These are phyloP conservation scores for Trichothecium roseum DNA, from an alignment of 2,329 filamentous ascomycete species.

Conservation along the genomic window DNA sequence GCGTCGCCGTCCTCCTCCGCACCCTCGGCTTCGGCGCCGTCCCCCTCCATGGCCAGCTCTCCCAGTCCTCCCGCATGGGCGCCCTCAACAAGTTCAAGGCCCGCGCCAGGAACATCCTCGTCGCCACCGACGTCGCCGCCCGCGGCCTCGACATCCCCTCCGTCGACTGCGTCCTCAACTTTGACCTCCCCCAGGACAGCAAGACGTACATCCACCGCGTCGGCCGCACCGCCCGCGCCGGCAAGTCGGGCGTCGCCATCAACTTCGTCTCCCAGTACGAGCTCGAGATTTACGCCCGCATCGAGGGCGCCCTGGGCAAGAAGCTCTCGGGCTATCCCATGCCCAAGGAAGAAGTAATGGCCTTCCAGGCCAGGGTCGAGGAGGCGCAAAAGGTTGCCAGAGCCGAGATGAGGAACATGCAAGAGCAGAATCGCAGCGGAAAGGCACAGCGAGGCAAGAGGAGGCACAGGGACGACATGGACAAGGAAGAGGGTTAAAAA, in stretches of 20 bases:
- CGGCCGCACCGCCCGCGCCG: conserved; percentile 77
- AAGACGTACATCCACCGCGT: conserved; percentile 91
- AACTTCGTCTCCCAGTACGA: conserved; percentile 83
- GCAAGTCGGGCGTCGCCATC: conserved; percentile 73
- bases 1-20: conserved; percentile 72
- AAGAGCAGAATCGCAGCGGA: conserved; percentile 53
- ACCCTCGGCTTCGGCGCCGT: conserved; percentile 83
- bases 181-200: conserved; percentile 71
- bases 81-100: conserved; percentile 85
- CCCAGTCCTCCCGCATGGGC: conserved; percentile 75
- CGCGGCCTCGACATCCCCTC: conserved; percentile 86
- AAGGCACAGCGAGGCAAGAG: conserved; percentile 32
- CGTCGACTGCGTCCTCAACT: conserved; percentile 83
- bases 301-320: conserved; percentile 73
- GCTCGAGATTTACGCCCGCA: conserved; percentile 67
- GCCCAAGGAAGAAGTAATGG: conserved; percentile 76
- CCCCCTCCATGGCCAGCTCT: conserved; percentile 85
- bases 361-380: conserved; percentile 65
- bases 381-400: conserved; percentile 76
- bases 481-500: conserved; percentile 58
- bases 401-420: conserved; percentile 69
- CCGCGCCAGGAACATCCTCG: conserved; percentile 71
- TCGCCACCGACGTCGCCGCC: conserved; percentile 89
- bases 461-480: conserved; percentile 55
- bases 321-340: conserved; percentile 60